Evolutionary conservation across 2,329 filamentous ascomycete genomes (phyloP).

Genomic region (Cercospora janseana): DNA sequence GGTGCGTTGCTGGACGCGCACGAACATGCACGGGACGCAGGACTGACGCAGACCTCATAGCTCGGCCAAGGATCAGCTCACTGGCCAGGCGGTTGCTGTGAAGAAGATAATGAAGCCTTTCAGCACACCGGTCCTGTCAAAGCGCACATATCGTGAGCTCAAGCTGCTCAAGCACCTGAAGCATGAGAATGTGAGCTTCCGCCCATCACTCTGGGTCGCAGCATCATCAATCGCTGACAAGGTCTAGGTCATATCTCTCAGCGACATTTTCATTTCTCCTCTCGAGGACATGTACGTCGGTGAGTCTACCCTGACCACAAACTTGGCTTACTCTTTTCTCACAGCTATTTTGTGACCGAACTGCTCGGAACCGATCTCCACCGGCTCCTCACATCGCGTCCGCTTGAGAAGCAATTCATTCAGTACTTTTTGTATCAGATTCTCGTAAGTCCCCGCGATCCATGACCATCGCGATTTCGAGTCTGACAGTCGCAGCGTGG

Average conservation of each 20-base stretch:
- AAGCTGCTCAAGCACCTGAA: conserved; percentile 95
- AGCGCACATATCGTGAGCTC: conserved; percentile 94
- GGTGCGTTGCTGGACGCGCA: conserved; percentile 56
- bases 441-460: conserved; percentile 61
- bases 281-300: conserved; percentile 86
- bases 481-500: conserved; percentile 64
- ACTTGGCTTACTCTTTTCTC: conserved; percentile 30
- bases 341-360: conserved; percentile 95
- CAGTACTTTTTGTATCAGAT: conserved; percentile 99
- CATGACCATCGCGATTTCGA: not conserved
- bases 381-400: conserved; percentile 87
- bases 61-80: conserved; percentile 96
- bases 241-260: conserved; percentile 82
- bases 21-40: not conserved
- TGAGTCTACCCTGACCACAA: conserved; percentile 32
- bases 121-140: conserved; percentile 96
- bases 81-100: conserved; percentile 91
- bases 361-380: conserved; percentile 95
- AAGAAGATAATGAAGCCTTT: conserved; percentile 99
- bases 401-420: conserved; percentile 98
- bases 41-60: conserved; percentile 49
- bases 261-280: conserved; percentile 99
- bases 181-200: conserved; percentile 78
- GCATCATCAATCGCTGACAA: conserved; percentile 12
- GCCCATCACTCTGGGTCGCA: not conserved